Conservation (phyloP, 2,329 filamentous ascomycete species). For the Fusarium nurragi region DNA sequence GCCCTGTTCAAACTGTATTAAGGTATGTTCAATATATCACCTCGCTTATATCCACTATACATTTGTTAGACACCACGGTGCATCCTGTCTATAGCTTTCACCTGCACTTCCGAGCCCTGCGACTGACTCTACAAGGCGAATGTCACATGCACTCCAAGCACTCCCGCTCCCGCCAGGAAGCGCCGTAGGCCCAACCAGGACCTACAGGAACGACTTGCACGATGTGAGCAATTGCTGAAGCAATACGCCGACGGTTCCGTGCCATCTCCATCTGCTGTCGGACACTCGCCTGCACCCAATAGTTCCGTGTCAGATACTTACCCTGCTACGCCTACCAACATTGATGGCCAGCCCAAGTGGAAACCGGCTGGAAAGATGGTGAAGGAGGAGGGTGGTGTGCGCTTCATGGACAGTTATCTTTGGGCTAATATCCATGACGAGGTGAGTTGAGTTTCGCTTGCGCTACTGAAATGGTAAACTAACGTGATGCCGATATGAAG, state of each 20-base stretch:
- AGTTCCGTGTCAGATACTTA: conserved; percentile 41
- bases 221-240: conserved; percentile 67
- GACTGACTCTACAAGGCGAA: conserved; percentile 57
- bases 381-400: conserved; percentile 63
- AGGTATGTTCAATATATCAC: conserved; percentile 53
- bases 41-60: not conserved
- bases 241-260: conserved; percentile 60
- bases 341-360: conserved; percentile 51
- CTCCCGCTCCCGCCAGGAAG: conserved; percentile 68
- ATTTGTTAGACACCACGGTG: not conserved
- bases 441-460: conserved; percentile 51
- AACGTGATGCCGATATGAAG: conserved; percentile 46
- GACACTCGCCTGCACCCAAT: conserved; percentile 33
- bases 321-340: conserved; percentile 41
- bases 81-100: not conserved
- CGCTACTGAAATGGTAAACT: not conserved
- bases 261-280: conserved; percentile 38
- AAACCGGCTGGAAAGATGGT: conserved; percentile 63
- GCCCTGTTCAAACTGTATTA: conserved; percentile 68
- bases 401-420: conserved; percentile 67
- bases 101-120: not conserved
- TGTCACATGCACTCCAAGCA: conserved; percentile 68
- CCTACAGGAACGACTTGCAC: conserved; percentile 67
- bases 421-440: conserved; percentile 65
- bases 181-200: conserved; percentile 68